A percentile compares a stretch with the other conserved stretches of the same genome.
Conservation (phyloP, 176 grass and related monocot genomes). For the Eleusine coracana region DNA sequence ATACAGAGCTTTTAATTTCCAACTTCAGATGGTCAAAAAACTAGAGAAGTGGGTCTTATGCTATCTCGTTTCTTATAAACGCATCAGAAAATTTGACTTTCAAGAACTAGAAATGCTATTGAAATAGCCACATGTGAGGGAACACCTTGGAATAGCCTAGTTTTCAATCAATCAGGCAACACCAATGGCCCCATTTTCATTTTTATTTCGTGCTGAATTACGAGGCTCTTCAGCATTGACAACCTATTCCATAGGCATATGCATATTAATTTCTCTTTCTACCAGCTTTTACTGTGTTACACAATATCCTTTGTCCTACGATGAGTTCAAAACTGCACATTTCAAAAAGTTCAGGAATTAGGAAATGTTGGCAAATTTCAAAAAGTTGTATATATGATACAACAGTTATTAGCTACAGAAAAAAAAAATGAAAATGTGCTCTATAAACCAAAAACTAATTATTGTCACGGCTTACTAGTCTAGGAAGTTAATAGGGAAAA, state of each 20-base stretch:
- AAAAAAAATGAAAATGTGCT: no score
- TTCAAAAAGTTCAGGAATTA: background rate
- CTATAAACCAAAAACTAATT: no score
- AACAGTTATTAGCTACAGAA: background rate
- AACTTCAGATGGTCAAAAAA: background rate
- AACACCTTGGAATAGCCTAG: background rate
- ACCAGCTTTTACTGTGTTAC: background rate
- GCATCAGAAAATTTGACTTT: background rate
- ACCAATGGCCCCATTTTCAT: background rate
- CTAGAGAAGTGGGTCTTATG: background rate
- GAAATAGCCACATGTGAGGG: background rate
- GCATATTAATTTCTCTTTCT: background rate
- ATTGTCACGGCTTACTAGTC: no score
- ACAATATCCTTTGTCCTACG: background rate
- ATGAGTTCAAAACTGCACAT: background rate
- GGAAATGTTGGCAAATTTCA: background rate
- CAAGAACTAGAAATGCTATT: conserved; percentile 6
- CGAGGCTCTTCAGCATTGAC: background rate
- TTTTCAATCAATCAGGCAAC: background rate
- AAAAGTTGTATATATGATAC: background rate
- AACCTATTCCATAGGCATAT: background rate
- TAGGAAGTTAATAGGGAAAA: no score
- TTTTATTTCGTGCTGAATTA: background rate
- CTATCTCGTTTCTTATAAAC: background rate
- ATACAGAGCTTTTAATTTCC: background rate